Evolutionary conservation across 2,329 filamentous ascomycete species (phyloP).

Genomic region (Phialocephala subalpina): DNA sequence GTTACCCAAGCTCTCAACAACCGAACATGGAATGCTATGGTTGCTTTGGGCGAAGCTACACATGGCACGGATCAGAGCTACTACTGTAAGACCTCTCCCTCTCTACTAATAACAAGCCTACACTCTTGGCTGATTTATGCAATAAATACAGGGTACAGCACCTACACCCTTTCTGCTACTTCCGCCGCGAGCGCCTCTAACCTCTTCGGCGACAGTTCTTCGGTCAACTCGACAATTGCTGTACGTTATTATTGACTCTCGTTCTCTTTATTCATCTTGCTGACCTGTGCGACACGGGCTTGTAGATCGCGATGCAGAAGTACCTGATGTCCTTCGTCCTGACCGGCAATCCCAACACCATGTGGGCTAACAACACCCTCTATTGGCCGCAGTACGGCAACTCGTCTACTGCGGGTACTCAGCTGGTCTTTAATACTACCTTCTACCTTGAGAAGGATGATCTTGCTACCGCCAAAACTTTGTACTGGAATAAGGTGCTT

Average conservation of each 20-base stretch:
- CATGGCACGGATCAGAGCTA: conserved; percentile 49
- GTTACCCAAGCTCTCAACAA: conserved; percentile 46
- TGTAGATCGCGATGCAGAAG: conserved; percentile 46
- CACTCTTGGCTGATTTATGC: too few species aligned
- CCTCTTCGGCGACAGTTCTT: too few species aligned
- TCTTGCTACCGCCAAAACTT: conserved; percentile 43
- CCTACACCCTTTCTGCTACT: conserved; percentile 34
- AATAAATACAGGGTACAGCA: too few species aligned
- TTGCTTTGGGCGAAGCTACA: conserved; percentile 43
- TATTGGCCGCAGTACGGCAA: conserved; percentile 46
- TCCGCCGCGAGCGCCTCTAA: conserved; percentile 28
- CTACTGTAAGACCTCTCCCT: too few species aligned
- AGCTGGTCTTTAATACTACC: conserved; percentile 46
- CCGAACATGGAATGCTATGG: conserved; percentile 48
- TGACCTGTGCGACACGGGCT: too few species aligned
- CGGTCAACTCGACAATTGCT: too few species aligned
- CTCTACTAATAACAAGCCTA: too few species aligned
- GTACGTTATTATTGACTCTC: too few species aligned
- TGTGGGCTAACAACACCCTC: conserved; percentile 46
- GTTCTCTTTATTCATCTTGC: too few species aligned
- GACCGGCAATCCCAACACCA: conserved; percentile 43
- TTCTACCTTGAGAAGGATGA: conserved; percentile 42
- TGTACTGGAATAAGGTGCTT: conserved; percentile 46
- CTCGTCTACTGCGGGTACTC: conserved; percentile 32
- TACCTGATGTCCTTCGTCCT: conserved; percentile 48